Conservation (phyloP, 1,284 basidiomycete genomes). For the Anthracocystis walkeri region DNA sequence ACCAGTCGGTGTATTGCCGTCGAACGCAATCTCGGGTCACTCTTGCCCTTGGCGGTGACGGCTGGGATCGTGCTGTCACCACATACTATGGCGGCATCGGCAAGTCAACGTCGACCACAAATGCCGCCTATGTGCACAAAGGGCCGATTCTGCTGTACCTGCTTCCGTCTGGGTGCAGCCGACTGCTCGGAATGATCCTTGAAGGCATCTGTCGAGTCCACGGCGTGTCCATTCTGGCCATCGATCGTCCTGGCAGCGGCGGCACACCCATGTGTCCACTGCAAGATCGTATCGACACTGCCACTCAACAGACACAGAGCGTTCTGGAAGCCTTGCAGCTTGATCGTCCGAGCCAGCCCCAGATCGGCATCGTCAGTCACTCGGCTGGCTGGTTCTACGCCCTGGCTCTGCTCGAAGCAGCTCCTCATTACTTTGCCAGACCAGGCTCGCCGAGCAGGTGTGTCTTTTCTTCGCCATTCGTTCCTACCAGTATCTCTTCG, state of each 20-base stretch:
- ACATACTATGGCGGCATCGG: constrained; percentile 13
- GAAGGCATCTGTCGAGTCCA: constrained; percentile 11
- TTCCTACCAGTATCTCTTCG: constrained; percentile 18
- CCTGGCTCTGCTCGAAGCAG: constrained; percentile 18
- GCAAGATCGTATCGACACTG: constrained; percentile 9
- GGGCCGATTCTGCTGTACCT: constrained; percentile 21
- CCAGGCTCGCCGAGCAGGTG: constrained; percentile 6
- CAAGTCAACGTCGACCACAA: neutral
- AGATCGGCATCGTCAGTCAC: constrained; percentile 14
- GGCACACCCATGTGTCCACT: constrained; percentile 14
- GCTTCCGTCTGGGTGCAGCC: constrained; percentile 24
- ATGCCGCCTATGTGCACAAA: constrained; percentile 4
- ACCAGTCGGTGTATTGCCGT: constrained; percentile 12
- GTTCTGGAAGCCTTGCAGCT: constrained; percentile 24
- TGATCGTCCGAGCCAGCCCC: constrained; percentile 8
- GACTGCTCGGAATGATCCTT: constrained; percentile 19
- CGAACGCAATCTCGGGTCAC: constrained; percentile 24
- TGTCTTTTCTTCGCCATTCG: constrained; percentile 24
- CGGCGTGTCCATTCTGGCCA: constrained; percentile 23
- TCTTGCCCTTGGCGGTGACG: constrained; percentile 23
- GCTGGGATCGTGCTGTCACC: constrained; percentile 20
- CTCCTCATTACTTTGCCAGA: constrained; percentile 23
- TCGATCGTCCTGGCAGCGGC: constrained; percentile 28
- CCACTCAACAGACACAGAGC: constrained; percentile 20
- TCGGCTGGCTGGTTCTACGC: constrained; percentile 29